phyloP scores from a whole-genome alignment of 768 basidiomycete species.

The Gloeopeniophorella convolvens region DNA sequence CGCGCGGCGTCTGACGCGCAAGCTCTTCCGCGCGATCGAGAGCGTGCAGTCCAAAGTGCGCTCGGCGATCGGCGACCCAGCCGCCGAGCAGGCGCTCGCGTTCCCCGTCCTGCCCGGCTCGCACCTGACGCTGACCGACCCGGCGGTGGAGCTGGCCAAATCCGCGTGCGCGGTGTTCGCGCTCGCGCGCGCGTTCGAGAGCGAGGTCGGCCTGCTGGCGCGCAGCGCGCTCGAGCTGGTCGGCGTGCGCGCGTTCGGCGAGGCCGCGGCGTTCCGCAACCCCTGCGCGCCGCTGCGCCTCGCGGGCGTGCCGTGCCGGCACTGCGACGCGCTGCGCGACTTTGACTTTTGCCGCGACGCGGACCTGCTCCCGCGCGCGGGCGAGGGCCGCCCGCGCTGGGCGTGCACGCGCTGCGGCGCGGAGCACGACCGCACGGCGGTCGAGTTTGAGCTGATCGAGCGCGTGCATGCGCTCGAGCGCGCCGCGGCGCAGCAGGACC shows the following conservation, averaged over 20 bases:
- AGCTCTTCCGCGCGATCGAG: conserved; percentile 64
- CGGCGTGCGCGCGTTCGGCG: conserved; percentile 79
- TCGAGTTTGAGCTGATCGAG: conserved; percentile 83
- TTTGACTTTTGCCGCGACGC: conserved; percentile 95
- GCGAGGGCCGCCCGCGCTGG: conserved; percentile 54
- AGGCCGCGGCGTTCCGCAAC: conserved; percentile 81
- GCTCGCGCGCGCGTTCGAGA: conserved; percentile 71
- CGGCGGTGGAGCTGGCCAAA: conserved; percentile 86
- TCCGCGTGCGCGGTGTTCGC: conserved; percentile 75
- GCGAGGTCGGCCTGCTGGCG: conserved; percentile 85
- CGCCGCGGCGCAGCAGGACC: conserved; percentile 81
- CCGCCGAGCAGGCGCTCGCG: conserved; percentile 47
- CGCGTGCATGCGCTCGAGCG: conserved; percentile 64
- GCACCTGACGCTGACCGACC: conserved; percentile 70
- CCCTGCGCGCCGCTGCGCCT: conserved; percentile 87
- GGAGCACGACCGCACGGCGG: conserved; percentile 82
- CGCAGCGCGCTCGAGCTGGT: conserved; percentile 86
- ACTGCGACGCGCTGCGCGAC: conserved; percentile 80
- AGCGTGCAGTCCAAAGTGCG: conserved; percentile 54
- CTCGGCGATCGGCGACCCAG: conserved; percentile 51
- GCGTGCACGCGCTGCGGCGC: conserved; percentile 64
- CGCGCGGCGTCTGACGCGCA: conserved; percentile 70
- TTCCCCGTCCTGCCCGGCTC: conserved; percentile 90
- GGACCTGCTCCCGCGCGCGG: conserved; percentile 59
- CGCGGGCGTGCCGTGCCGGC: conserved; percentile 79